These are phyloP conservation scores for Phyllostachys edulis DNA, from an alignment of 176 grass and related monocot species.

Conservation along the genomic window DNA sequence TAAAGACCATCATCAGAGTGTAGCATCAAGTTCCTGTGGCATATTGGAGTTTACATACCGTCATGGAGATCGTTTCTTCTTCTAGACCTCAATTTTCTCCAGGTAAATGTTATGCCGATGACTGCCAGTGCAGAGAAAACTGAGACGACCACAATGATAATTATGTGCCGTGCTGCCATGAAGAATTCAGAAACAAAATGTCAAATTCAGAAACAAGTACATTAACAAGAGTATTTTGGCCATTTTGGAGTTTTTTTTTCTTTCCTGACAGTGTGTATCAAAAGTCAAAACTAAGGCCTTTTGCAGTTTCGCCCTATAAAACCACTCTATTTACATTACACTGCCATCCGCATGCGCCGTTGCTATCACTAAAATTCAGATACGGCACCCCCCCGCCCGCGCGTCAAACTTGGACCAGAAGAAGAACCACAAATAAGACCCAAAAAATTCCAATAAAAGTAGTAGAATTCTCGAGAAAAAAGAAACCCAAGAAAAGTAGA, in stretches of 20 bases:
- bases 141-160: constrained; percentile 40
- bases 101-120: constrained; percentile 49
- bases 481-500: neutral
- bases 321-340: neutral
- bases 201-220: neutral
- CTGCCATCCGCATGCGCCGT: neutral
- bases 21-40: neutral
- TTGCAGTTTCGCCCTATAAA: neutral
- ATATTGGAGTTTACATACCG: constrained; percentile 20
- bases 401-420: neutral
- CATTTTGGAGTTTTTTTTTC: too few species aligned
- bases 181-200: neutral
- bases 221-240: neutral
- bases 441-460: neutral
- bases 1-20: neutral
- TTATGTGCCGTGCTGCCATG: constrained; percentile 45
- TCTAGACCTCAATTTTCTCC: constrained; percentile 40
- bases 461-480: neutral
- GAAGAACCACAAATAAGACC: neutral
- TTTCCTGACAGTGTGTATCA: neutral
- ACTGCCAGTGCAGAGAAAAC: constrained; percentile 30
- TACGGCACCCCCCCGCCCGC: constrained; percentile 11
- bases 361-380: constrained; percentile 36
- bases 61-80: constrained; percentile 32
- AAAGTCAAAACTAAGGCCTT: neutral